Base-by-base conservation (phyloP, 163 green algal genomes). In the Coccomyxa subellipsoidea region DNA sequence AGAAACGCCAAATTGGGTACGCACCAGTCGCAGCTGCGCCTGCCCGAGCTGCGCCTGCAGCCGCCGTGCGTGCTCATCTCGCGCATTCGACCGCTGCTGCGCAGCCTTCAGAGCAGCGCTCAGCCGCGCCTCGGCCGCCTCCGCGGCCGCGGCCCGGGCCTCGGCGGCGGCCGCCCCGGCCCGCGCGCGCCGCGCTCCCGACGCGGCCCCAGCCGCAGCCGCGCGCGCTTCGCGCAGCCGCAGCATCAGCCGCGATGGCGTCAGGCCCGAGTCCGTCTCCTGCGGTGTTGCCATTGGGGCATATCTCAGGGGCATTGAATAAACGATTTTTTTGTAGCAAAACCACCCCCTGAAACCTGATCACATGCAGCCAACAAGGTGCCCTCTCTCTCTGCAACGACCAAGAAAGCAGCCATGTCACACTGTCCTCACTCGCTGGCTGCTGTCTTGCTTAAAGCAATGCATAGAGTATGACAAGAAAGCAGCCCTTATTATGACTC, bases 11-110 rank as follows among this genome's bases (percentile, higher is more conserved):
- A n/a, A n/a, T n/a, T n/a, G 4, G 23, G 47, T 18, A 31, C 70
- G 70, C 70, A 77, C 70, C 70, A 77, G 70, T 7, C 32, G 32
- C 31, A 77, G 32, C 70, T 77, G 32, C 4, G 70, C 32, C 27
- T 39, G 70, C n/a, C 70, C 32, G 18, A 77, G 70, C 70, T 77
- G 31, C 32, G 70, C 70, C 70, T 77, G 70, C 70, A 77, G 70
- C 4, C 70, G 70, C 70, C 70, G 70, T n/a, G 31, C 31, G 3
- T 77, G 70, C 70, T 77, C 70, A 7, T 77, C 70, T 1, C 31
- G 70, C 3, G 70, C 70, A 7, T 40, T 8, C 32, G 18, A 3
- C 31, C 70, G 70, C 70, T 77, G 70, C 70, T 40, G 27, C 32
- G 70, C 70, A 8, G 70, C 70, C 70, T 25, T 38, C 18, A 77